Conservation (phyloP, 306 rosid genomes). For the Begonia masoniana region DNA sequence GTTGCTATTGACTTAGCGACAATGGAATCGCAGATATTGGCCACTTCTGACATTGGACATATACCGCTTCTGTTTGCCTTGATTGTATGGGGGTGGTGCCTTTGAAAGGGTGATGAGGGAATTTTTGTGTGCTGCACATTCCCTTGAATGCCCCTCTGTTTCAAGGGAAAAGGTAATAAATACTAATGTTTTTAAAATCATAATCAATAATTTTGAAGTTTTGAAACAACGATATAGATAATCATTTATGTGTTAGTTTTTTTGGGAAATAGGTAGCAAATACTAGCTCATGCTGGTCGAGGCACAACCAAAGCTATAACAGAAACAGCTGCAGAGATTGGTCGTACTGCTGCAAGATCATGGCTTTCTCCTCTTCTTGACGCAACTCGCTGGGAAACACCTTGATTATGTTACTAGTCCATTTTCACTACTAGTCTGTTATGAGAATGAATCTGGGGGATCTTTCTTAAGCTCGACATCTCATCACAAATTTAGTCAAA, state of each 20-base stretch:
- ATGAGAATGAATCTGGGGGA: slow-evolving; percentile 47
- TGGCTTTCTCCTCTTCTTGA: slow-evolving; percentile 99
- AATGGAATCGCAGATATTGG: slow-evolving; percentile 64
- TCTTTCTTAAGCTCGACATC: slow-evolving; percentile 30
- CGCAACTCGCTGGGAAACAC: slow-evolving; percentile 74
- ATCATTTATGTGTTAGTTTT: slow-evolving; percentile 8
- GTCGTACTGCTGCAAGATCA: slow-evolving; percentile 87
- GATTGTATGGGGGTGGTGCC: slow-evolving; percentile 95
- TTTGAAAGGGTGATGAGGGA: slow-evolving; percentile 95
- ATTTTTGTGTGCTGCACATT: slow-evolving; percentile 87
- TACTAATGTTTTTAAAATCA: not conserved
- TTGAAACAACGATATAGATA: slow-evolving; percentile 2
- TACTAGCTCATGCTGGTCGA: slow-evolving; percentile 91
- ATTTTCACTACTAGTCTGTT: slow-evolving; percentile 82
- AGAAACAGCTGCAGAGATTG: slow-evolving; percentile 99
- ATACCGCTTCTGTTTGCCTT: slow-evolving; percentile 82
- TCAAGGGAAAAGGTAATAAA: slow-evolving; percentile 90
- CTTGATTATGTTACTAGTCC: slow-evolving; percentile 94
- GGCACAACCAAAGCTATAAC: slow-evolving; percentile 76
- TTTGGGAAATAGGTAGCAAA: slow-evolving; percentile 67
- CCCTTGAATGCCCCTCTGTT: slow-evolving; percentile 83
- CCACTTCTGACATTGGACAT: slow-evolving; percentile 85
- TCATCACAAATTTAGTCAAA: slow-evolving; percentile 31
- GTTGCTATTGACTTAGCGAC: slow-evolving; percentile 45
- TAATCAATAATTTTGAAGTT: not conserved